Percentiles rank a stretch among this genome's conserved stretches.
These are phyloP conservation scores for Apiospora sp. DNA, from an alignment of 2,329 filamentous ascomycete species.

Conservation along the genomic window DNA sequence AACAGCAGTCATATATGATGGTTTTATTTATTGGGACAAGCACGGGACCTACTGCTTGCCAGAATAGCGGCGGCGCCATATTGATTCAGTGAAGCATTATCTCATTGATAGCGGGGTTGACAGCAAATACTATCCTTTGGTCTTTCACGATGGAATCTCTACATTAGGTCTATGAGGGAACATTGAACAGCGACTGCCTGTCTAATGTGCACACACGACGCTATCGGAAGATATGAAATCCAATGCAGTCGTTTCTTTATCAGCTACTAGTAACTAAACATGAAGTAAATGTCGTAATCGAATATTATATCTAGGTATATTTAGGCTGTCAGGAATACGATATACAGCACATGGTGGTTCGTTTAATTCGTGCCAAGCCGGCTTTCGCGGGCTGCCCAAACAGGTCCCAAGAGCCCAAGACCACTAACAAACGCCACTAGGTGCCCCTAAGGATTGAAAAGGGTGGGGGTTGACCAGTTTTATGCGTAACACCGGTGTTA, in stretches of 20 bases:
- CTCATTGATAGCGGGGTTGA: neutral
- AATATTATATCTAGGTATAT: too few relatives aligned
- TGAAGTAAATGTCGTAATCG: too few relatives aligned
- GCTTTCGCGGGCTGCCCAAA: slow-evolving; percentile 2
- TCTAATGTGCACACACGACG: neutral
- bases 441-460: neutral
- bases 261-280: too few relatives aligned
- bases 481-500: slow-evolving; percentile 1
- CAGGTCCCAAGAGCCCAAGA: neutral
- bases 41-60: neutral
- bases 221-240: too few relatives aligned
- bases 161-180: neutral
- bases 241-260: too few relatives aligned
- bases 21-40: neutral
- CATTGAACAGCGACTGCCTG: neutral
- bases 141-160: neutral
- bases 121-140: neutral
- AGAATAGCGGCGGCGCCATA: neutral
- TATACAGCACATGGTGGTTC: neutral
- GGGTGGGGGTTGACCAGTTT: neutral
- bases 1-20: neutral
- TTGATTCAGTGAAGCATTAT: neutral
- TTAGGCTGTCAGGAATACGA: neutral
- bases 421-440: neutral
- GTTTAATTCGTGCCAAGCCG: slow-evolving; percentile 1